Evolutionary conservation across 352 stramenopile species (phyloP), one percentile per base, ranked within the genome.

Genomic region (Pythium angustatum): DNA sequence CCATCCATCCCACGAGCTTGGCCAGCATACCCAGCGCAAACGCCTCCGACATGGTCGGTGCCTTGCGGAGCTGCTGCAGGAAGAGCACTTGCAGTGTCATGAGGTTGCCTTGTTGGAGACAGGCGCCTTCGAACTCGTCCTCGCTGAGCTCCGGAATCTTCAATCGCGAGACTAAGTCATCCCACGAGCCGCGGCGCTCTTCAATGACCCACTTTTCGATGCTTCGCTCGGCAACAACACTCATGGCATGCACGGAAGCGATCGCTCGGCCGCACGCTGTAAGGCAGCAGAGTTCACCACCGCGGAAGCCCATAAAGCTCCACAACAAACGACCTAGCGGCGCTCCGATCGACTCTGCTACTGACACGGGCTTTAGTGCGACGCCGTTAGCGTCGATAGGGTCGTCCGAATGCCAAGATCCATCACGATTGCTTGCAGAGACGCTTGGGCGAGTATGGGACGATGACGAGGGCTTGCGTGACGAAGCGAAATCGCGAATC

Each of bases 121-220:
- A 93, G 10, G 81, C 78, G 5, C 51, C 49, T 53, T 94, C 87
- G 44, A 96, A 93, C 47, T 96, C 87, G 4, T 90, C 81, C 22
- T 83, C 69, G 59, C 87, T 96, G 31, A 96, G 58, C 50, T 96
- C 87, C 8, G 87, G 87, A 22, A 96, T 77, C 44, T 83, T 82
- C 0, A 96, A 58, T 1, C 76, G 66, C 40, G 78, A 56, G 5
- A 87, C 80, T 30, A 93, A 68, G 8, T 76, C 79, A 11, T 80
- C 70, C 85, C 85, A 94, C 40, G 73, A 70, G 0, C 79, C 81
- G 22, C 75, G 76, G 5, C 85, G 81, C 40, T 92, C 83, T 58
- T 92, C 84, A 44, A 95, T 92, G 15, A 93, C 71, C 84, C 84
- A 93, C 44, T 89, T 90, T 64, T 93, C 85, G 36, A 96, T 92